A percentile compares a stretch with the other conserved stretches of the same genome.
These are phyloP conservation scores for Dalbergia oliveri DNA, from an alignment of 306 rosid species.

Conservation along the genomic window DNA sequence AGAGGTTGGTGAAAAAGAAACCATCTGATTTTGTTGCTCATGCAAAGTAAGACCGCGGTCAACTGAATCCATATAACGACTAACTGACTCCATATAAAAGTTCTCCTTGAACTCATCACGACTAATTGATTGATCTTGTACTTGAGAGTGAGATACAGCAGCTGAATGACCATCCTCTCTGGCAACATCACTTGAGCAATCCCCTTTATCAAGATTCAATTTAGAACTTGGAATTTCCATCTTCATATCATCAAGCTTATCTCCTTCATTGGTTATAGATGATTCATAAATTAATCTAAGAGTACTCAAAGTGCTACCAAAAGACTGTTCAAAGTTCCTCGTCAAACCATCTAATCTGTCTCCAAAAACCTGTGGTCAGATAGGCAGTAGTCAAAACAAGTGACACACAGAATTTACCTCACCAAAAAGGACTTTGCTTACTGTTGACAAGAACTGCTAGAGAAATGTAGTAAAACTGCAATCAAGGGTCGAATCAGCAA, in stretches of 20 bases:
- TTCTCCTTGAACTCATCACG: slow-evolving; percentile 53
- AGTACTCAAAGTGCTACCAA: slow-evolving; percentile 83
- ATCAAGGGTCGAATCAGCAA: slow-evolving; percentile 52
- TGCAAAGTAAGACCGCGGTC: slow-evolving; percentile 56
- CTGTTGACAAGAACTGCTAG: slow-evolving; percentile 45
- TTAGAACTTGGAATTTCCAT: slow-evolving; percentile 45
- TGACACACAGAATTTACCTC: slow-evolving; percentile 48
- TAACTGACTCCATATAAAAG: slow-evolving; percentile 45
- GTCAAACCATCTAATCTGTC: slow-evolving; percentile 72
- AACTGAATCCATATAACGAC: slow-evolving; percentile 47
- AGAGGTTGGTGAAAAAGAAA: slow-evolving; percentile 48
- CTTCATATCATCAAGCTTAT: slow-evolving; percentile 38
- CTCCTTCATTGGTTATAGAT: slow-evolving; percentile 45
- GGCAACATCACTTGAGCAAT: slow-evolving; percentile 44
- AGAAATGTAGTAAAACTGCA: slow-evolving; percentile 54
- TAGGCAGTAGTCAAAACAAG: slow-evolving; percentile 54
- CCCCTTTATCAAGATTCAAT: slow-evolving; percentile 46
- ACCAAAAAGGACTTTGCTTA: slow-evolving; percentile 53
- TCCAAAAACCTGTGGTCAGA: slow-evolving; percentile 77
- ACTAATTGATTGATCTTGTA: slow-evolving; percentile 45
- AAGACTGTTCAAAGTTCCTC: slow-evolving; percentile 83
- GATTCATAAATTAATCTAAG: slow-evolving; percentile 70
- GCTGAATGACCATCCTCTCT: slow-evolving; percentile 51
- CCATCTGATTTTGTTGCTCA: slow-evolving; percentile 58
- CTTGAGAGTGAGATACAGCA: slow-evolving; percentile 30